Evolutionary conservation across 2,329 filamentous ascomycete genomes (phyloP).

Genomic region (Colletotrichum lindemuthianum): DNA sequence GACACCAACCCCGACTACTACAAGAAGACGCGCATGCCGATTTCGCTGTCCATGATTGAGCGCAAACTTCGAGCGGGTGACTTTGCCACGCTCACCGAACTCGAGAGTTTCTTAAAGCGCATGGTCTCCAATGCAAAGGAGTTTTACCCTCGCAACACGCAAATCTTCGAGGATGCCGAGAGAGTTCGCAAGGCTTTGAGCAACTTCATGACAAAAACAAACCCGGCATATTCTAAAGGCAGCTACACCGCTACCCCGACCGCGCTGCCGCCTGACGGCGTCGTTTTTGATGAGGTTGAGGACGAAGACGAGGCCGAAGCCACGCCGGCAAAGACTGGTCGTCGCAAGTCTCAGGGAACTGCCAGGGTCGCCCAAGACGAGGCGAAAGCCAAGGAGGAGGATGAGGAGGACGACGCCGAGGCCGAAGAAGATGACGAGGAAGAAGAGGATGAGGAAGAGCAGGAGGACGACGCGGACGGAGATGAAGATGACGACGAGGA

Average conservation of each 20-base stretch:
- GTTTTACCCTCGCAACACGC: conserved; percentile 78
- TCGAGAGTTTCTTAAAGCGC: conserved; percentile 88
- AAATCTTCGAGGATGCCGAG: conserved; percentile 85
- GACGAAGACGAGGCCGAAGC: conserved; percentile 37
- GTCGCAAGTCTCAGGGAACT: conserved; percentile 28
- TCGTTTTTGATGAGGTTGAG: conserved; percentile 18
- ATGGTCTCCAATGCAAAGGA: conserved; percentile 90
- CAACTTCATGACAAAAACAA: conserved; percentile 87
- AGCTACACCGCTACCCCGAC: conserved; percentile 78
- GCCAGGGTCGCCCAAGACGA: conserved; percentile 40
- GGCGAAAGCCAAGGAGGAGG: conserved; percentile 43
- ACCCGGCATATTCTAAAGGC: conserved; percentile 78
- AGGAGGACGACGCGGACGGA: conserved; percentile 42
- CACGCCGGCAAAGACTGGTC: conserved; percentile 21
- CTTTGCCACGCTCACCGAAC: conserved; percentile 75
- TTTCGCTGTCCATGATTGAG: conserved; percentile 82
- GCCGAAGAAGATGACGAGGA: conserved; percentile 39
- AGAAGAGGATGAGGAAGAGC: conserved; percentile 38
- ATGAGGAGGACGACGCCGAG: conserved; percentile 42
- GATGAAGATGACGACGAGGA: conserved; percentile 48
- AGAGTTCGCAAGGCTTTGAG: conserved; percentile 86
- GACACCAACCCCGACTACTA: conserved; percentile 79
- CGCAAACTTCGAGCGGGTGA: conserved; percentile 74
- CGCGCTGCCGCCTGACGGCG: conserved; percentile 70
- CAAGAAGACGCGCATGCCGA: conserved; percentile 77